Conservation (phyloP, 495 filamentous ascomycete species). For the Aspergillus indologenus region DNA sequence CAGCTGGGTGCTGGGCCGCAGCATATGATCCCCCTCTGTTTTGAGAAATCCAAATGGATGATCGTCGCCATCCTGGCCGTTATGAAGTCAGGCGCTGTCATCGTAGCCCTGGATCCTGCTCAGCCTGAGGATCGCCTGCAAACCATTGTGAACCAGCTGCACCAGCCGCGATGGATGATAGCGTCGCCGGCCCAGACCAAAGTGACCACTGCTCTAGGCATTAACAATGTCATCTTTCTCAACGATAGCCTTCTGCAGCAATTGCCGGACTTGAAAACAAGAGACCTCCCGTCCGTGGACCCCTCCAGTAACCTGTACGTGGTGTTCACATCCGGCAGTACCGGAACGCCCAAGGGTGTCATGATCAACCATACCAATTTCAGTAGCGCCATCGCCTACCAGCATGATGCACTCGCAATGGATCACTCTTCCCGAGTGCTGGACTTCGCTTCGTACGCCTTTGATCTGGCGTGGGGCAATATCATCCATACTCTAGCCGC, state of each 20-base stretch:
- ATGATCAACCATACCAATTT: not conserved
- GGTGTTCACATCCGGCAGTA: not conserved
- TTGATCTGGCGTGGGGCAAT: no score
- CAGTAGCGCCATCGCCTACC: not conserved
- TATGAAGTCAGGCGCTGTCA: constrained; percentile 58
- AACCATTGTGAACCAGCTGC: constrained; percentile 55
- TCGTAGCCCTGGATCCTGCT: constrained; percentile 55
- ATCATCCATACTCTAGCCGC: not conserved
- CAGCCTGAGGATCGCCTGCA: constrained; percentile 54
- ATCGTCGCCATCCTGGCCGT: constrained; percentile 53
- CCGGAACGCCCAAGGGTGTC: not conserved
- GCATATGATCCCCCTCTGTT: constrained; percentile 50
- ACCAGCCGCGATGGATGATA: no score
- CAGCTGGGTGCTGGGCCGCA: constrained; percentile 43
- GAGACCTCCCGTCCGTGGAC: not conserved
- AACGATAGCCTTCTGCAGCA: no score
- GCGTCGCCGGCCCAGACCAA: constrained; percentile 33
- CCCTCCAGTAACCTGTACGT: no score
- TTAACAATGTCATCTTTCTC: no score
- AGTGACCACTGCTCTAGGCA: constrained; percentile 18
- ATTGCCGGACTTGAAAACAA: not conserved
- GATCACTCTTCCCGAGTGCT: not conserved
- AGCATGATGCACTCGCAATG: not conserved
- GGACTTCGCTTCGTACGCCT: not conserved
- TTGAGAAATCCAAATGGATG: constrained; percentile 56